Conservation (phyloP, 2,329 filamentous ascomycete genomes). For the Alternaria novae-zelandiae region DNA sequence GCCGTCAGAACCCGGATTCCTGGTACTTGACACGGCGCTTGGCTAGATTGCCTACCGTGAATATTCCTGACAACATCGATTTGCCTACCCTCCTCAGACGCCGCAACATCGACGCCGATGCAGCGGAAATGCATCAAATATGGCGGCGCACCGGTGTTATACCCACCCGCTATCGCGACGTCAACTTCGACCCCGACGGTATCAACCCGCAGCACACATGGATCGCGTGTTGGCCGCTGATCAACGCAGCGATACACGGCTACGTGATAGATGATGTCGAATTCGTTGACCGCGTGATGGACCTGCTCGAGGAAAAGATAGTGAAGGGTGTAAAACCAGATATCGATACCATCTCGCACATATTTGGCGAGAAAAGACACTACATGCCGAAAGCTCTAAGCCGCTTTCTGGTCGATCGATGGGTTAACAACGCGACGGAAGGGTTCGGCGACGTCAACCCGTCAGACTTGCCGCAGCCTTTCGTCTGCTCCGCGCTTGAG, state of each 20-base stretch:
- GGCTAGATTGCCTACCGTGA: too few species aligned
- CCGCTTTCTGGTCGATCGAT: slow-evolving; percentile 20
- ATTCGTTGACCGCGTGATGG: slow-evolving; percentile 23
- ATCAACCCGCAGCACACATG: slow-evolving; percentile 8
- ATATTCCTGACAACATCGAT: too few species aligned
- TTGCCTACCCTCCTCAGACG: background rate
- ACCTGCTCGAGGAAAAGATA: slow-evolving; percentile 14
- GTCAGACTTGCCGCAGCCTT: background rate
- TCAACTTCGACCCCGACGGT: background rate
- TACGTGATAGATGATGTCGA: slow-evolving; percentile 8
- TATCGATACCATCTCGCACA: slow-evolving; percentile 16
- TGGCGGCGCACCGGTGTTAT: slow-evolving; percentile 10
- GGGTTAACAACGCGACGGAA: slow-evolving; percentile 1
- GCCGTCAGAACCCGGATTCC: background rate
- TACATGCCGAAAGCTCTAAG: slow-evolving; percentile 7
- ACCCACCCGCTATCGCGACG: background rate
- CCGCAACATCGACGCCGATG: background rate
- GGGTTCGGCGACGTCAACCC: background rate
- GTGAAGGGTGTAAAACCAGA: slow-evolving; percentile 3
- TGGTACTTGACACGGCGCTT: slow-evolving; percentile 1
- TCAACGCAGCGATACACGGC: slow-evolving; percentile 24
- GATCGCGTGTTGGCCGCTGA: slow-evolving; percentile 16
- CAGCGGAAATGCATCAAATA: background rate
- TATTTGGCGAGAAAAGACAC: slow-evolving; percentile 7
- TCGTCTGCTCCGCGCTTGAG: slow-evolving; percentile 6